Conservation (phyloP, 331 rosid species). For the Spiraea crenata region DNA sequence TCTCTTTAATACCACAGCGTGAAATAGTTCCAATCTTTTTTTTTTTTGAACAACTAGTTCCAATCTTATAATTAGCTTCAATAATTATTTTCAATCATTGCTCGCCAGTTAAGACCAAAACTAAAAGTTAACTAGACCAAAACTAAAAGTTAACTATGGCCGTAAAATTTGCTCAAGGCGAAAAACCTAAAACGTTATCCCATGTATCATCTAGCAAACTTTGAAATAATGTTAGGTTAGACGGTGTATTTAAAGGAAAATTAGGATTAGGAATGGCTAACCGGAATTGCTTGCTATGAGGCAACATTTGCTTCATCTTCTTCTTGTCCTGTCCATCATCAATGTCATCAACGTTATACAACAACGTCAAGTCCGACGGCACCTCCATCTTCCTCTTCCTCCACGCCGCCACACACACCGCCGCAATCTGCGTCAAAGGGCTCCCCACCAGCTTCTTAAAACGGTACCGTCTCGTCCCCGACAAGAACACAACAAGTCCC, state of each 20-base stretch:
- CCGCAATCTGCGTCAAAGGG: conserved; percentile 79
- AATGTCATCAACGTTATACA: conserved; percentile 43
- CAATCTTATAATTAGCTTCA: too few relatives aligned
- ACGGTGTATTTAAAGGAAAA: neutral
- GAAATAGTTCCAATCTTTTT: too few relatives aligned
- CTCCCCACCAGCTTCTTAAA: conserved; percentile 77
- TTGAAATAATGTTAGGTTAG: neutral
- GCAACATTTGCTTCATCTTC: conserved; percentile 71
- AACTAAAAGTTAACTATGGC: neutral
- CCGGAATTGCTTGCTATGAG: conserved; percentile 68
- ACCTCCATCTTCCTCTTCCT: conserved; percentile 47
- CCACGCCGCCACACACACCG: conserved; percentile 67
- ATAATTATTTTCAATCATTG: too few relatives aligned
- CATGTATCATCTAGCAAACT: too few relatives aligned
- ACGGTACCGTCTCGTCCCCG: conserved; percentile 69
- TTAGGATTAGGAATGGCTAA: conserved; percentile 21
- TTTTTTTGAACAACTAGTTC: too few relatives aligned
- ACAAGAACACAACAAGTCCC: conserved; percentile 52
- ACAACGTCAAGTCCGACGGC: conserved; percentile 47
- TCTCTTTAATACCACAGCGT: too few relatives aligned
- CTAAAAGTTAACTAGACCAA: neutral
- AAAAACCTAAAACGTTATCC: neutral
- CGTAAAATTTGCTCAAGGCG: neutral
- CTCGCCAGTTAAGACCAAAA: neutral
- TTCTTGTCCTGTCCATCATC: conserved; percentile 31